These are phyloP conservation scores for Elsinoe ampelina DNA, from an alignment of 2,329 filamentous ascomycete species.

Conservation along the genomic window DNA sequence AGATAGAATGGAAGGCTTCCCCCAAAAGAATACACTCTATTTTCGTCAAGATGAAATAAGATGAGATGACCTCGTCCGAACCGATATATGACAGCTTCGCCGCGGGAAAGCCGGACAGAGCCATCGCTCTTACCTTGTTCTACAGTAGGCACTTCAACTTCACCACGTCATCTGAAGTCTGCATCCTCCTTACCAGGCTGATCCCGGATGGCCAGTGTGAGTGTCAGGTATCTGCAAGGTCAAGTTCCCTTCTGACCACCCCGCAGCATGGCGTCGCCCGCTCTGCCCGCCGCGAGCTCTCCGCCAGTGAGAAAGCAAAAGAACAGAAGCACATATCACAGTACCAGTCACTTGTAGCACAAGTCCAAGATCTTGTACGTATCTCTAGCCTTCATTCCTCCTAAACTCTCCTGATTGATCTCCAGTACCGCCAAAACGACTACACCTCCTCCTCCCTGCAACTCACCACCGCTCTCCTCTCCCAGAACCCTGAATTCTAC, in stretches of 20 bases:
- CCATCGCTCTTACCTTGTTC: background rate
- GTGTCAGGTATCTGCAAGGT: background rate
- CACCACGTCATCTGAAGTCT: background rate
- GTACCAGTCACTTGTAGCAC: constrained; percentile 62
- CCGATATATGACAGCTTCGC: background rate
- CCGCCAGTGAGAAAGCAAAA: constrained; percentile 60
- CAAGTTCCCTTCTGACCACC: background rate
- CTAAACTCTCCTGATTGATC: constrained; percentile 46
- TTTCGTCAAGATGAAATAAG: no score
- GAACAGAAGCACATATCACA: constrained; percentile 67
- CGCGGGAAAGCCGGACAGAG: background rate
- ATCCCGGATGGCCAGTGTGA: constrained; percentile 1
- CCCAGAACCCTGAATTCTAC: constrained; percentile 79
- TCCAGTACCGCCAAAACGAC: constrained; percentile 34
- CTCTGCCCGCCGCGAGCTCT: constrained; percentile 45
- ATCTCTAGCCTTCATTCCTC: constrained; percentile 33
- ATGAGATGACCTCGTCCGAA: background rate
- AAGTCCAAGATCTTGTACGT: constrained; percentile 56
- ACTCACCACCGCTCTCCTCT: constrained; percentile 59
- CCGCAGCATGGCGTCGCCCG: constrained; percentile 77
- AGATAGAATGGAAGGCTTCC: background rate
- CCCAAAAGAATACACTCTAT: background rate
- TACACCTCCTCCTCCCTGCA: constrained; percentile 49
- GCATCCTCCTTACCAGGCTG: background rate
- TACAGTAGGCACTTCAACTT: background rate